Base-by-base conservation (phyloP, 768 basidiomycete genomes). In the Pleurotus pulmonarius region DNA sequence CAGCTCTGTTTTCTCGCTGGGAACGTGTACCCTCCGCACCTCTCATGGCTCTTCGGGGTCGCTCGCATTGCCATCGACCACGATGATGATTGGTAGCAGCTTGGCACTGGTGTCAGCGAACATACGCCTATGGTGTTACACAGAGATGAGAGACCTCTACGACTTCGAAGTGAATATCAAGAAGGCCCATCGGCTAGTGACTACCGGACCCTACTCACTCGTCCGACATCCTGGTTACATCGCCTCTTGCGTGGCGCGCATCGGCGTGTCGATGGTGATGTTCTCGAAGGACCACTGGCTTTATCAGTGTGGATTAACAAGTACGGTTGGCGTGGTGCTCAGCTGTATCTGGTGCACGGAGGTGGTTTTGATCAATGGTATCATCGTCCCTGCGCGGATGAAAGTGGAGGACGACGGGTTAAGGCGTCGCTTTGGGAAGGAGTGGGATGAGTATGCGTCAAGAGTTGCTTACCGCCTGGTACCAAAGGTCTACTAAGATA, bases 371-470 rank as follows among this genome's bases (percentile, higher is more conserved):
- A 29, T 29, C 11, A 29, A 29, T 11, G 29, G 29, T 8, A 8
- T 29, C 11, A 1, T 29, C 8, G 9, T 37, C 4, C 34, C 46
- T 29, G 45, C 54, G 26, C 41, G 54, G 7, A 16, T 55, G 54
- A 46, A 44, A 25, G 46, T 44, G 26, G 54, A 55, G 45, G 54
- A 55, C 24, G 54, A 55, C 11, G 54, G 24, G 8, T 44, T 55
- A 16, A 24, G 25, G 16, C 44, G 46, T 24, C 44, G 22, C 22
- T 55, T 55, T 18, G 54, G 54, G 11, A 46, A 15, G 15, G 43
- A 20, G 25, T 55, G 54, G 54, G 54, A 55, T 13, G 43, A 46
- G 29, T 55, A 29, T 8, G 29, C 29, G 29, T 29, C 26, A 8
- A 29, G 29, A 29, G 54, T 55, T 5, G 43, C 54, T 29, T 55